These are phyloP conservation scores for Diaporthe citri DNA, from an alignment of 2,329 filamentous ascomycete genomes.

Conservation along the genomic window DNA sequence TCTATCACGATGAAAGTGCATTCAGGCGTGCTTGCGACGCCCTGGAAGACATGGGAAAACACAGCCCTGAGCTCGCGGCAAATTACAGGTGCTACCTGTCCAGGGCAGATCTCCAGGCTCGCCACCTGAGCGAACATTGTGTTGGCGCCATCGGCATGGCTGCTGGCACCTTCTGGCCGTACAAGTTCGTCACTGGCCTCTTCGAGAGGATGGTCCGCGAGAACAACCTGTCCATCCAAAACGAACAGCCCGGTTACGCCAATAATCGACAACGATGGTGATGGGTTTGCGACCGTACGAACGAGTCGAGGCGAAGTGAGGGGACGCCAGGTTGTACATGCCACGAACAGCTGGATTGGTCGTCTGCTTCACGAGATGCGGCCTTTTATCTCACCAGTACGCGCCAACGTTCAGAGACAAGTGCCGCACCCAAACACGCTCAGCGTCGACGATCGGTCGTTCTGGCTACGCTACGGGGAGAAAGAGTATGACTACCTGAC, in stretches of 20 bases:
- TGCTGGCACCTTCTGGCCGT: constrained; percentile 1
- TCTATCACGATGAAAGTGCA: neutral
- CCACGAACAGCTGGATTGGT: constrained; percentile 2
- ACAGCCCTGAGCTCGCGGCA: neutral
- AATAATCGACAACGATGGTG: neutral
- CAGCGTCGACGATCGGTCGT: neutral
- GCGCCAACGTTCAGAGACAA: constrained; percentile 9
- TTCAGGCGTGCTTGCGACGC: neutral
- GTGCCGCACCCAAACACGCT: neutral
- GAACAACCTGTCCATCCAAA: neutral
- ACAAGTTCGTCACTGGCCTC: neutral
- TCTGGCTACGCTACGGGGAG: neutral
- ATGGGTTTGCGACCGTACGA: neutral
- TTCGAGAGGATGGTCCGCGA: neutral
- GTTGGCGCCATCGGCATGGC: neutral
- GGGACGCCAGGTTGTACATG: neutral
- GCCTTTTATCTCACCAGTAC: constrained; percentile 2
- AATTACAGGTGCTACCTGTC: neutral
- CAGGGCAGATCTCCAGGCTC: neutral
- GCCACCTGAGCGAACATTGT: neutral
- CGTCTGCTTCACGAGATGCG: neutral
- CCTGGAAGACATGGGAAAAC: neutral
- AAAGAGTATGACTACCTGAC: neutral
- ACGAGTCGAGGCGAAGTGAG: constrained; percentile 1
- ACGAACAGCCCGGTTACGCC: neutral